A percentile compares a stretch with the other conserved stretches of the same genome.
Conservation (phyloP, 2,329 filamentous ascomycete genomes). For the Neofusicoccum cordaticola region DNA sequence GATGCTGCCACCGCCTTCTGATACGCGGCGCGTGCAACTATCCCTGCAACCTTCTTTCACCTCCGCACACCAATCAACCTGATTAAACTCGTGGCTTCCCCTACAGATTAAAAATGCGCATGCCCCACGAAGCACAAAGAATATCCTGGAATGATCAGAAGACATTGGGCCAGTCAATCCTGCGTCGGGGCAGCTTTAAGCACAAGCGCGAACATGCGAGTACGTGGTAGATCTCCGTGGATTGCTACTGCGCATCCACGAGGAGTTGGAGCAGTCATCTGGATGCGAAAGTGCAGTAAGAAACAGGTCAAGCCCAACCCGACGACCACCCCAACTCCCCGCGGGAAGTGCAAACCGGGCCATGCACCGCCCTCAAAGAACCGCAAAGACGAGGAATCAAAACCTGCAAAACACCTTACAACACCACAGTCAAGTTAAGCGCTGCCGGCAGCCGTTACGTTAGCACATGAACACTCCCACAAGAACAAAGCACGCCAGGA, state of each 20-base stretch:
- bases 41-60: background rate
- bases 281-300: background rate
- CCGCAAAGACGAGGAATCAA: background rate
- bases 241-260: background rate
- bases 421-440: background rate
- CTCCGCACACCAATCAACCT: background rate
- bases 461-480: background rate
- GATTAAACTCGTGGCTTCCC: too few relatives aligned
- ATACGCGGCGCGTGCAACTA: background rate
- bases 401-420: background rate
- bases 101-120: too few relatives aligned
- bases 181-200: too few relatives aligned
- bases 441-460: background rate
- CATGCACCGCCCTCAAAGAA: too few relatives aligned
- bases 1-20: background rate
- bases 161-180: too few relatives aligned
- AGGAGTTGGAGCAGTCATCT: background rate
- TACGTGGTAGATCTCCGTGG: background rate
- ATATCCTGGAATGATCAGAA: too few relatives aligned
- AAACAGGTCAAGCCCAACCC: background rate
- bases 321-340: too few relatives aligned
- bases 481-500: background rate
- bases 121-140: too few relatives aligned
- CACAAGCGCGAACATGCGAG: too few relatives aligned
- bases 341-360: too few relatives aligned